phyloP scores from a whole-genome alignment of 2,329 filamentous ascomycete species.

The Phoma herbarum region DNA sequence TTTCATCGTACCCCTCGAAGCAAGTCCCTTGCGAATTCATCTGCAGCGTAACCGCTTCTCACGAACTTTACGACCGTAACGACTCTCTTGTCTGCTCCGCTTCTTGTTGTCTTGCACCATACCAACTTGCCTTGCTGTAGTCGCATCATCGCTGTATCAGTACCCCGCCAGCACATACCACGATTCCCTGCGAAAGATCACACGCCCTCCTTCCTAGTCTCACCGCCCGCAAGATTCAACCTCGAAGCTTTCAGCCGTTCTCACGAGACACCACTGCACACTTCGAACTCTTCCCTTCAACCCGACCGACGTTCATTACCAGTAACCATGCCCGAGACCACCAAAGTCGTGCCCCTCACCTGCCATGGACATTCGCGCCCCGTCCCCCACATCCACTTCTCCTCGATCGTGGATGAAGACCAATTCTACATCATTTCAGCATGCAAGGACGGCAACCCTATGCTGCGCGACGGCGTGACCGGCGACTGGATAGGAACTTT shows the following conservation, averaged over 20 bases:
- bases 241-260: conserved; percentile 6
- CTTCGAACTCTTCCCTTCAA: not conserved
- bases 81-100: conserved; percentile 32
- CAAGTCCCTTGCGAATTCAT: conserved; percentile 18
- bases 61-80: conserved; percentile 48
- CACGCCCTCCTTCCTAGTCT: conserved; percentile 23
- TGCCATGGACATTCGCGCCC: conserved; percentile 95
- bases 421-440: conserved; percentile 93
- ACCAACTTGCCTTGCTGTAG: conserved; percentile 7
- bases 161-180: conserved; percentile 15
- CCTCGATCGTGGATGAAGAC: conserved; percentile 80
- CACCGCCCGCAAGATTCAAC: conserved; percentile 24
- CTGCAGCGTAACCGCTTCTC: conserved; percentile 22
- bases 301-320: conserved; percentile 13
- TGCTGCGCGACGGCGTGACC: conserved; percentile 95
- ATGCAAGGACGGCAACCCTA: conserved; percentile 97
- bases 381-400: conserved; percentile 91
- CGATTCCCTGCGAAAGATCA: conserved; percentile 22
- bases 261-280: conserved; percentile 3
- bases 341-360: conserved; percentile 82
- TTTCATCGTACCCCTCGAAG: conserved; percentile 21
- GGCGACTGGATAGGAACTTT: conserved; percentile 88
- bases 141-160: conserved; percentile 4
- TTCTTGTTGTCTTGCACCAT: conserved; percentile 24
- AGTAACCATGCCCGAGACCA: conserved; percentile 51